These are phyloP conservation scores for Pseudocercospora vitis DNA, from an alignment of 2,329 filamentous ascomycete species.

Conservation along the genomic window DNA sequence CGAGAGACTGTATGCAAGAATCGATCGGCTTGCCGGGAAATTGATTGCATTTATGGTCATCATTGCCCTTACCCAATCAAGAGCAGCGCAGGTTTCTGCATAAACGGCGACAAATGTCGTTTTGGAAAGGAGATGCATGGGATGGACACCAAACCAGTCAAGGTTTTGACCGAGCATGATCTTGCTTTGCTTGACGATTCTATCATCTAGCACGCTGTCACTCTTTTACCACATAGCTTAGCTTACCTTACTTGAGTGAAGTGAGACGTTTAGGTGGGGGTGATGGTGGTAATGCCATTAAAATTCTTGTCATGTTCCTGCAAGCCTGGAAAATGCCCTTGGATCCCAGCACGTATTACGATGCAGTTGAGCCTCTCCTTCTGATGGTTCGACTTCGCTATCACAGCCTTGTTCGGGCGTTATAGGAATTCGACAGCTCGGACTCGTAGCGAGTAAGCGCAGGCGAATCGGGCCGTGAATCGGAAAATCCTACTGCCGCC, in stretches of 20 bases:
- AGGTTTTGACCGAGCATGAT: conserved; percentile 39
- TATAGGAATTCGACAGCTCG: too few species aligned
- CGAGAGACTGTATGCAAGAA: conserved; percentile 63
- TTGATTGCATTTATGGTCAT: conserved; percentile 64
- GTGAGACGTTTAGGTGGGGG: too few species aligned
- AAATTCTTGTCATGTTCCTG: too few species aligned
- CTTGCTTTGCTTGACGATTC: conserved; percentile 12
- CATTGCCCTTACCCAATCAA: conserved; percentile 55
- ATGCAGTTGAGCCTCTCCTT: too few species aligned
- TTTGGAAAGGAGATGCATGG: conserved; percentile 59
- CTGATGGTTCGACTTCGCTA: too few species aligned
- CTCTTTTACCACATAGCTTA: too few species aligned
- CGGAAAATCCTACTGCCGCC: background rate
- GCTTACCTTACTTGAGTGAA: too few species aligned
- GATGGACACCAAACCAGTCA: conserved; percentile 58
- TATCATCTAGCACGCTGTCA: too few species aligned
- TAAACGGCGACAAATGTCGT: conserved; percentile 59
- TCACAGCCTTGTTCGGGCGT: too few species aligned
- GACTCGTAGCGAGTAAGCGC: background rate
- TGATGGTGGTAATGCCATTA: too few species aligned
- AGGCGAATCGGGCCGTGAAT: background rate
- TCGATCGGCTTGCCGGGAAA: conserved; percentile 58
- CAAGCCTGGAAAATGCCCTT: too few species aligned
- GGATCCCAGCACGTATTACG: too few species aligned
- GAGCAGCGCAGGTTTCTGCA: conserved; percentile 55